Conservation (phyloP, 1,284 basidiomycete species). For the Waitea zeae region DNA sequence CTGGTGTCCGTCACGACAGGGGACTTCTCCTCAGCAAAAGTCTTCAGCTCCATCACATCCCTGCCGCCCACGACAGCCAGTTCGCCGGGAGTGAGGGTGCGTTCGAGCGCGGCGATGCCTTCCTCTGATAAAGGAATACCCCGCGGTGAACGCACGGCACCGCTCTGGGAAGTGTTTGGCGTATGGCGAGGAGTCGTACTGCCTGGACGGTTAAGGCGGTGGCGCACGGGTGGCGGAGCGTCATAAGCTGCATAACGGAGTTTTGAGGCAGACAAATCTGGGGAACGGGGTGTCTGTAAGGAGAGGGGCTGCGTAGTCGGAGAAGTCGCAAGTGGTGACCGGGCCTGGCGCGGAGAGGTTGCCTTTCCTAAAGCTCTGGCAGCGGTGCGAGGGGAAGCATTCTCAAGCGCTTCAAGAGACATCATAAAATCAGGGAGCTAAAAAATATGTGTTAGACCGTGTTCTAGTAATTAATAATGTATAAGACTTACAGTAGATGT, state of each 20-base stretch:
- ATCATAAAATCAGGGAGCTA: constrained; percentile 55
- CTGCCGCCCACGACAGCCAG: constrained; percentile 30
- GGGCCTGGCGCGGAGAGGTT: constrained; percentile 7
- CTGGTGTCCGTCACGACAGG: background rate
- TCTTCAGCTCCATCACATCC: constrained; percentile 17
- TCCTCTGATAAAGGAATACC: constrained; percentile 1
- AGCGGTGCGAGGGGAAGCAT: constrained; percentile 2
- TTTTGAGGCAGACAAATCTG: constrained; percentile 20
- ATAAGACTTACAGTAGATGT: no score
- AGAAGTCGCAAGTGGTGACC: constrained; percentile 8
- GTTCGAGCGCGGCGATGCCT: constrained; percentile 8
- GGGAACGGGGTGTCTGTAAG: constrained; percentile 16
- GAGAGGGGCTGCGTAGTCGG: constrained; percentile 10
- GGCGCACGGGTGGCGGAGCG: constrained; percentile 25
- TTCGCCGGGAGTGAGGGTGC: constrained; percentile 37
- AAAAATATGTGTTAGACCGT: no score
- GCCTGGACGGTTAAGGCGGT: constrained; percentile 21
- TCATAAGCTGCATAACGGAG: constrained; percentile 60
- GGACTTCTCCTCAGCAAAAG: constrained; percentile 11
- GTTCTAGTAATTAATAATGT: no score
- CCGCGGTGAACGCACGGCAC: constrained; percentile 9
- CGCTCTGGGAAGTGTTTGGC: constrained; percentile 11
- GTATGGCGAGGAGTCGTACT: constrained; percentile 9
- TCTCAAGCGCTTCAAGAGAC: constrained; percentile 23
- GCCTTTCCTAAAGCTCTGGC: no score